phyloP scores from a whole-genome alignment of 352 stramenopile genomes.

The Phytophthora brassicae region DNA sequence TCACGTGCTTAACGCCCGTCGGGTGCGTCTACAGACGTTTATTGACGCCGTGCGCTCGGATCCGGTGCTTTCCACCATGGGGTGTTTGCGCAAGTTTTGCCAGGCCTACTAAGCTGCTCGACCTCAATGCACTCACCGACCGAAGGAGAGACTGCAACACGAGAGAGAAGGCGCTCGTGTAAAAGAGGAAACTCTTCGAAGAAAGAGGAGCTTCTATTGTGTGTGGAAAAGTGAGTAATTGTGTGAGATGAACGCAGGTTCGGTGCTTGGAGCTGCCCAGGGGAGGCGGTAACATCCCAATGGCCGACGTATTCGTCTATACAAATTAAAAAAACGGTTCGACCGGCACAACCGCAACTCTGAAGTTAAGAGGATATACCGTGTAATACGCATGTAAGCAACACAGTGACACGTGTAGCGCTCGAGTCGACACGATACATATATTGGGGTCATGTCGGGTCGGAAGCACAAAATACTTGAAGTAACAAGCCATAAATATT shows the following conservation, averaged over 20 bases:
- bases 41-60: conserved; percentile 51
- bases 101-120: conserved; percentile 54
- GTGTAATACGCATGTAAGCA: too few species aligned
- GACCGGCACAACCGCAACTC: conserved; percentile 1
- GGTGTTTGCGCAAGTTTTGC: conserved; percentile 74
- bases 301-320: conserved; percentile 5
- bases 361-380: not conserved
- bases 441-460: not conserved
- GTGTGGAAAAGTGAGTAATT: conserved; percentile 27
- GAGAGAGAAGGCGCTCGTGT: conserved; percentile 15
- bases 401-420: too few species aligned
- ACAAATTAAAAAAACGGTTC: conserved; percentile 21
- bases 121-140: conserved; percentile 21
- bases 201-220: conserved; percentile 21
- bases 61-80: conserved; percentile 42
- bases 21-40: conserved; percentile 62
- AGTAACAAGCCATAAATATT: conserved; percentile 19
- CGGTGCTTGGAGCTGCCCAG: conserved; percentile 14
- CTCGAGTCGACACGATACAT: not conserved
- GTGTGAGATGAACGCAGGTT: conserved; percentile 5
- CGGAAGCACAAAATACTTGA: not conserved
- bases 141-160: conserved; percentile 26
- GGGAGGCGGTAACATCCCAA: conserved; percentile 10
- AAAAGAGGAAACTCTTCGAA: conserved; percentile 30
- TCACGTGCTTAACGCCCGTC: conserved; percentile 67